Percentiles rank a stretch among this genome's conserved stretches.
These are phyloP conservation scores for Ceratobasidium sp. DNA, from an alignment of 1,284 basidiomycete species.

Conservation along the genomic window DNA sequence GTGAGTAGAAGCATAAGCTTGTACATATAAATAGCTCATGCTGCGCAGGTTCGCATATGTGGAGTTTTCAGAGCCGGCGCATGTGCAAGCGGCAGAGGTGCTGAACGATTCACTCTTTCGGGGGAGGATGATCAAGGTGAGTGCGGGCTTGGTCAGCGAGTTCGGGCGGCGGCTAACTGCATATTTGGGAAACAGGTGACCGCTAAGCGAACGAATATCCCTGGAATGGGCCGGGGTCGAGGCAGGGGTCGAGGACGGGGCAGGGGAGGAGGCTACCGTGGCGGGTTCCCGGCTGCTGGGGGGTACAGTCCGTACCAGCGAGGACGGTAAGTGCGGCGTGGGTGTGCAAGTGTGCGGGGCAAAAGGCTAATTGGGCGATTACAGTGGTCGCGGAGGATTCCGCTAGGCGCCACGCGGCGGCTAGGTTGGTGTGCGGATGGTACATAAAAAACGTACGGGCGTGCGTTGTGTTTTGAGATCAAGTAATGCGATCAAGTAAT, in stretches of 20 bases:
- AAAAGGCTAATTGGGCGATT: neutral
- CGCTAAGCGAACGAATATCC: constrained; percentile 91
- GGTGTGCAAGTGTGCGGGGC: neutral
- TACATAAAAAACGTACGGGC: constrained; percentile 2
- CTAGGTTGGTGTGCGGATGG: neutral
- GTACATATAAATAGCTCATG: neutral
- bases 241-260: constrained; percentile 69
- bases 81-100: constrained; percentile 92
- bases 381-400: constrained; percentile 29
- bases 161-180: constrained; percentile 1
- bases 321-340: constrained; percentile 73
- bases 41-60: constrained; percentile 91
- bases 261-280: constrained; percentile 70
- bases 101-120: constrained; percentile 96
- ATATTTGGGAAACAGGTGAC: constrained; percentile 74
- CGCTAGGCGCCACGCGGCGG: neutral
- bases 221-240: constrained; percentile 75
- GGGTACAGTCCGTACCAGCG: constrained; percentile 79
- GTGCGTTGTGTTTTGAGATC: too few species aligned
- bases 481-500: constrained; percentile 9
- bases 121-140: constrained; percentile 90
- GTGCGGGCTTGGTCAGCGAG: constrained; percentile 45
- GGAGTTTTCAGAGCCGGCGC: constrained; percentile 95
- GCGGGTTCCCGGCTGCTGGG: constrained; percentile 53
- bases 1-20: constrained; percentile 63